Evolutionary conservation across 768 basidiomycete species (phyloP).

Genomic region (Mycena rebaudengoi): DNA sequence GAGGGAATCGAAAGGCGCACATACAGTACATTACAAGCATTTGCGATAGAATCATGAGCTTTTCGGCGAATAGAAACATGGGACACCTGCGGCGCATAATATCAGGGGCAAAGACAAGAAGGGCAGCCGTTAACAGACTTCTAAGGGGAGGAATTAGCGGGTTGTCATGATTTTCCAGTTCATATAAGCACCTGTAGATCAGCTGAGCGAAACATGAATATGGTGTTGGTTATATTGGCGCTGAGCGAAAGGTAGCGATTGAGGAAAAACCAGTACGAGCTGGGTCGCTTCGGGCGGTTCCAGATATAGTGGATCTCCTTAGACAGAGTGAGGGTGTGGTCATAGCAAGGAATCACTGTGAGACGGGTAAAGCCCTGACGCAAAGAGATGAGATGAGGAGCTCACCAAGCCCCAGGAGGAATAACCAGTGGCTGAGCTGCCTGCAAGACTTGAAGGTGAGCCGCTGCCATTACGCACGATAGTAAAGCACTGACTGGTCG

Average conservation of each 20-base stretch:
- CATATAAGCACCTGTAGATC: neutral
- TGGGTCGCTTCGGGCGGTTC: neutral
- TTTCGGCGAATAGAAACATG: neutral
- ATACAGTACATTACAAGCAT: neutral
- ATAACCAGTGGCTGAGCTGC: no score
- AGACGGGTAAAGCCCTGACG: no score
- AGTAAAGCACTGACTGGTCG: no score
- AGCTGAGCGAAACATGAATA: constrained; percentile 3
- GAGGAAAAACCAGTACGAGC: constrained; percentile 5
- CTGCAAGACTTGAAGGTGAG: no score
- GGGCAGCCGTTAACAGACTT: neutral
- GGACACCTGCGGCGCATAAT: neutral
- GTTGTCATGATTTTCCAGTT: neutral
- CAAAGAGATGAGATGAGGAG: no score
- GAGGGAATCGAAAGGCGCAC: neutral
- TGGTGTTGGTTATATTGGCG: neutral
- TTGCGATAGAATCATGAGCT: neutral
- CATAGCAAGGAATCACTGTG: neutral
- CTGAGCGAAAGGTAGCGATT: constrained; percentile 3
- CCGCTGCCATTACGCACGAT: no score
- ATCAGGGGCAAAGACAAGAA: no score
- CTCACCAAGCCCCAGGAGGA: no score
- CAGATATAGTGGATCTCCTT: neutral
- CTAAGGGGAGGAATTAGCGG: neutral
- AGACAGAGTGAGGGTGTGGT: neutral